Percentiles rank a stretch among this genome's conserved stretches.
Conservation (phyloP, 169 alveolate species). For the Eimeria brunetti region DNA sequence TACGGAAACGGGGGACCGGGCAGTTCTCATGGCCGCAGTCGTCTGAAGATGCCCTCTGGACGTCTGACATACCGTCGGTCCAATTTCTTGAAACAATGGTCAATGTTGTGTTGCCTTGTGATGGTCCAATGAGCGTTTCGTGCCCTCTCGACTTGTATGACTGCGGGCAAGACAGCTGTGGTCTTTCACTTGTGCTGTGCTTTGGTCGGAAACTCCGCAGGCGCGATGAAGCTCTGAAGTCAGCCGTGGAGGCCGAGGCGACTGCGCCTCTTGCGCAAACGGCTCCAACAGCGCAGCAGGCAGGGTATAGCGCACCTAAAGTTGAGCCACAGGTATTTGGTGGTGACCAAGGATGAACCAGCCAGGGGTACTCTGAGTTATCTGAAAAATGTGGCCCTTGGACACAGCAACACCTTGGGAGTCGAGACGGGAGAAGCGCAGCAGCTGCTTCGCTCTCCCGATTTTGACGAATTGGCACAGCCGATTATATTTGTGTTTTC, state of each 20-base stretch:
- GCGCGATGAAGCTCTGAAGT: constrained; percentile 69
- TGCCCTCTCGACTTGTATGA: not conserved
- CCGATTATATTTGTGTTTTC: not conserved
- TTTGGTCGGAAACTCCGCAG: not conserved
- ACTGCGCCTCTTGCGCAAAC: not conserved
- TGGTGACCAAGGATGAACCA: not conserved
- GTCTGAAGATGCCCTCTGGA: not conserved
- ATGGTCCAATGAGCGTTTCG: not conserved
- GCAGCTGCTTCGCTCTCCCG: not conserved
- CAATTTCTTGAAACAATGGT: not conserved
- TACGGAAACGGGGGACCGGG: not conserved
- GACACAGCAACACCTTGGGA: not conserved
- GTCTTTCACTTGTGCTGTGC: not conserved
- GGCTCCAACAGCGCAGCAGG: not conserved
- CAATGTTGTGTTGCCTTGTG: not conserved
- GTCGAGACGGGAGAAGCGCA: not conserved
- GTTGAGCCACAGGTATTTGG: not conserved
- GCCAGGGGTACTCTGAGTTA: not conserved
- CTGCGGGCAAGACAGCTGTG: not conserved
- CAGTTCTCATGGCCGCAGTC: not conserved
- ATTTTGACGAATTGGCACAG: not conserved
- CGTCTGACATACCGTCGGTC: not conserved
- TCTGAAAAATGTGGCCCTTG: not conserved
- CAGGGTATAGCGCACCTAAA: not conserved
- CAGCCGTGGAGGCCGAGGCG: constrained; percentile 34